Conservation (phyloP, 2,329 filamentous ascomycete genomes). For the Helminthosporium solani region DNA sequence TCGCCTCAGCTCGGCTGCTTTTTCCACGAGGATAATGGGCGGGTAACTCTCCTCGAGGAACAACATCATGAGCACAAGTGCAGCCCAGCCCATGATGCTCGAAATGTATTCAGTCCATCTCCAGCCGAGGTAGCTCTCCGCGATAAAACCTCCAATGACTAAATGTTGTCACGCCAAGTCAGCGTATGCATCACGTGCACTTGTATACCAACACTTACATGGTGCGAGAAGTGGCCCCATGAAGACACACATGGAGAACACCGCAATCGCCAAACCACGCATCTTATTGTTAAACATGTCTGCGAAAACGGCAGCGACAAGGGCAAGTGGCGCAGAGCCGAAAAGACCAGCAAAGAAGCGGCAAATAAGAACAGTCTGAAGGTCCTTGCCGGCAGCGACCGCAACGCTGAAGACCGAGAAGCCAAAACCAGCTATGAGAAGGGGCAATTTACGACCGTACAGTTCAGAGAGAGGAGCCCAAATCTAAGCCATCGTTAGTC, state of each 20-base stretch:
- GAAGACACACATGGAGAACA: conserved; percentile 54
- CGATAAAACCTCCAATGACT: conserved; percentile 57
- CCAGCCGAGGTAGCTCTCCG: conserved; percentile 52
- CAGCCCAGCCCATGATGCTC: conserved; percentile 57
- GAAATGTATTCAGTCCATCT: conserved; percentile 57
- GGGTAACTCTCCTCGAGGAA: conserved; percentile 61
- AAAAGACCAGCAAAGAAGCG: conserved; percentile 57
- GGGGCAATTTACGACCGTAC: conserved; percentile 51
- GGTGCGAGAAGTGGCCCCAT: conserved; percentile 54
- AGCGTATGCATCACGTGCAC: too few species aligned
- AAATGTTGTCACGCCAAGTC: too few species aligned
- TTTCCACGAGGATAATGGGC: conserved; percentile 58
- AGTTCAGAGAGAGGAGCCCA: conserved; percentile 56
- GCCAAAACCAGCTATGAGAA: conserved; percentile 51
- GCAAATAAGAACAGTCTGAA: conserved; percentile 55
- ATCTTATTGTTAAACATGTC: conserved; percentile 56
- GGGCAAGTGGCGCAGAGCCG: conserved; percentile 54
- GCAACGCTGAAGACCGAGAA: conserved; percentile 54
- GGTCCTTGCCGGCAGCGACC: conserved; percentile 52
- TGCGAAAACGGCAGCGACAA: conserved; percentile 57
- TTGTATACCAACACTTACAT: too few species aligned
- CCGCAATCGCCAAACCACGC: conserved; percentile 47
- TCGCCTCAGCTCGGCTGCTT: conserved; percentile 56
- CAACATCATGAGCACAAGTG: conserved; percentile 51
- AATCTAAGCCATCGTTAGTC: conserved; percentile 12